Percentiles rank a stretch among this genome's conserved stretches.
Conservation (phyloP, 208 protist genomes). For the Blechomonas ayalai region DNA sequence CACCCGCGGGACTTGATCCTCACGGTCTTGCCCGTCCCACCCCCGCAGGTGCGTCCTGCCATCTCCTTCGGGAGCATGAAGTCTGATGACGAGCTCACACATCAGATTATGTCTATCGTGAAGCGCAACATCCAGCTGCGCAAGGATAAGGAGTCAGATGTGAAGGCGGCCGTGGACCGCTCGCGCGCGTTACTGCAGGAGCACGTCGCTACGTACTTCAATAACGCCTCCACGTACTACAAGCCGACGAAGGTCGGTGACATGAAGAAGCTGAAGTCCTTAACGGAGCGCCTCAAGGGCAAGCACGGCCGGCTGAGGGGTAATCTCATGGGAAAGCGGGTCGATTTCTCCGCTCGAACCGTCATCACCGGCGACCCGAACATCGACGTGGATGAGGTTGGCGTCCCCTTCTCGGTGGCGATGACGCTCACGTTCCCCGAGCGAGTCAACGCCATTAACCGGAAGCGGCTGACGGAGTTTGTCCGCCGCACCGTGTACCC, state of each 20-base stretch:
- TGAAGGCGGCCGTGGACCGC: slow-evolving; percentile 84
- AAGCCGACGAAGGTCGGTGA: slow-evolving; percentile 80
- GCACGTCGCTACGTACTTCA: slow-evolving; percentile 95
- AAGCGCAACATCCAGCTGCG: slow-evolving; percentile 92
- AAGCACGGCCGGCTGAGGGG: slow-evolving; percentile 98
- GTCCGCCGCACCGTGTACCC: slow-evolving; percentile 92
- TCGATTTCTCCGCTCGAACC: slow-evolving; percentile 99
- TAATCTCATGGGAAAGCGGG: slow-evolving; percentile 99
- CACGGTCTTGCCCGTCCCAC: slow-evolving; percentile 95
- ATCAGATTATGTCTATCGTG: slow-evolving; percentile 97
- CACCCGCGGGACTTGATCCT: slow-evolving; percentile 92
- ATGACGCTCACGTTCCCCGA: slow-evolving; percentile 99
- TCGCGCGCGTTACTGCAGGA: slow-evolving; percentile 93
- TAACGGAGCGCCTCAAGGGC: slow-evolving; percentile 98
- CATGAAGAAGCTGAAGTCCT: slow-evolving; percentile 96
- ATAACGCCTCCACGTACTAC: slow-evolving; percentile 97
- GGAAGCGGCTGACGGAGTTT: slow-evolving; percentile 92
- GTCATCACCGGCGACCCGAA: slow-evolving; percentile 99
- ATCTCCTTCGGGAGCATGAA: slow-evolving; percentile 84
- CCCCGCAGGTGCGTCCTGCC: slow-evolving; percentile 96
- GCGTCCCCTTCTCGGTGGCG: slow-evolving; percentile 98
- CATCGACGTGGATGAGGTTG: slow-evolving; percentile 97
- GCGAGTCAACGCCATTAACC: slow-evolving; percentile 97
- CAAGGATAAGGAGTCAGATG: slow-evolving; percentile 83
- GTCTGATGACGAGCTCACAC: slow-evolving; percentile 97